Evolutionary conservation across 345 rosid genomes (phyloP), one percentile per base, ranked within the genome.

Genomic region (Salix suchowensis): DNA sequence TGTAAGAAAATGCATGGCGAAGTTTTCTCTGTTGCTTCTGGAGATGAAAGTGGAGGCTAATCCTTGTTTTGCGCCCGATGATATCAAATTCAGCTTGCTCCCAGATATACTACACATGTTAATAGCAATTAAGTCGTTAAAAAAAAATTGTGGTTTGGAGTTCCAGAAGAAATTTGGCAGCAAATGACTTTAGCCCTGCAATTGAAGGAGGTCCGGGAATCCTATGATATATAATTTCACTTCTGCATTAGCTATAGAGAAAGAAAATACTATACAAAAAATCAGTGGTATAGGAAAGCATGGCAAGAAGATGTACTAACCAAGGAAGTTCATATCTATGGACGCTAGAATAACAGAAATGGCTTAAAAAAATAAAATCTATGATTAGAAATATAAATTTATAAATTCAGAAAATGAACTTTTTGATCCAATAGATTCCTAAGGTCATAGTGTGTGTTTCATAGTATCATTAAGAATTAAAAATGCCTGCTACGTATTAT

Each of bases 1-100:
- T 89, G 79, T 94, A 92, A 1, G 98, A 92, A 79, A 94, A 92
- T 65, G 95, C 97, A 74, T 90, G 88, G 68, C 91, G 91, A 44
- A 92, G 74, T 80, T 90, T 91, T 76, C 85, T 94, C 91, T 90
- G 92, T 71, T 87, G 94, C 84, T 90, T 91, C 73, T 76, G 86
- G 66, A 91, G 92, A 85, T 92, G 89, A 76, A 83, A 94, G 72
- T 94, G 98, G 77, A 94, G 91, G 82, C 97, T 91, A 71, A 91
- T 94, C 87, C 92, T 89, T 72, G 97, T 89, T 82, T 87, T 91
- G 60, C 97, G 90, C 81, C 72, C 88, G 34, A 93, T 58, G 28
- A 93, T 91, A 81, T 93, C 88, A 65, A 93, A 93, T 78, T 91
- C 98, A 75, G 89, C 94, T 81, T 93, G 98, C 86, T 91, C 97